phyloP scores from a whole-genome alignment of 2,329 filamentous ascomycete genomes.

The Calonectria montana region DNA sequence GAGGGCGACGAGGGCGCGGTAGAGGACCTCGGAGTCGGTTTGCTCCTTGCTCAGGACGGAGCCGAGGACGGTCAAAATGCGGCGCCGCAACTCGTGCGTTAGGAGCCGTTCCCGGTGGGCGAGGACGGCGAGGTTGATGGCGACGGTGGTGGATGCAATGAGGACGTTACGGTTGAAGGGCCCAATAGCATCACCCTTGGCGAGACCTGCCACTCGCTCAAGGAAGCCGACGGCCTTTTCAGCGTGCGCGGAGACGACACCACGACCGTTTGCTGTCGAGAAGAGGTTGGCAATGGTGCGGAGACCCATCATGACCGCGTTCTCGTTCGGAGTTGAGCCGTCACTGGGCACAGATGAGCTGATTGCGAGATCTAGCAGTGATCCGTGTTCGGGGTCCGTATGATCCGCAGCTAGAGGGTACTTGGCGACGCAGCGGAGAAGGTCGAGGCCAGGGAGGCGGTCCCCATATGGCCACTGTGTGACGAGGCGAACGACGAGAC shows the following conservation, averaged over 20 bases:
- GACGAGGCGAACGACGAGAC: slow-evolving; percentile 76
- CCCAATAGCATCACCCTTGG: slow-evolving; percentile 61
- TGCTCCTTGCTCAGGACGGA: slow-evolving; percentile 70
- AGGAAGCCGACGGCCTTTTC: slow-evolving; percentile 73
- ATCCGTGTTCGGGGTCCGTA: slow-evolving; percentile 62
- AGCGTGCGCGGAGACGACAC: slow-evolving; percentile 68
- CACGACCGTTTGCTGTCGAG: slow-evolving; percentile 76
- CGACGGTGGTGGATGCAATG: slow-evolving; percentile 83
- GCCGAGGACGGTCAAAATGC: slow-evolving; percentile 70
- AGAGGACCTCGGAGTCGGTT: slow-evolving; percentile 84
- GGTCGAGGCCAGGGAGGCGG: slow-evolving; percentile 85
- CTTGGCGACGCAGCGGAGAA: slow-evolving; percentile 84
- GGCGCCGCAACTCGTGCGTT: slow-evolving; percentile 46
- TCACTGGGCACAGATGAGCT: slow-evolving; percentile 57
- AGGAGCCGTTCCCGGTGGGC: slow-evolving; percentile 61
- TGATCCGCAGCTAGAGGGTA: slow-evolving; percentile 74
- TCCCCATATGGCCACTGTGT: slow-evolving; percentile 84
- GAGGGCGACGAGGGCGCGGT: slow-evolving; percentile 82
- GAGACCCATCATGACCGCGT: slow-evolving; percentile 88
- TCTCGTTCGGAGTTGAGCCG: slow-evolving; percentile 71
- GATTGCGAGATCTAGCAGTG: slow-evolving; percentile 68
- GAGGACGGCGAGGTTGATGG: slow-evolving; percentile 87
- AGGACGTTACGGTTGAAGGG: slow-evolving; percentile 80
- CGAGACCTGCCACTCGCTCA: slow-evolving; percentile 68
- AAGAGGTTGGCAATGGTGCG: slow-evolving; percentile 89